These are phyloP conservation scores for Phlebopus sp. DNA, from an alignment of 1,284 basidiomycete genomes.

Conservation along the genomic window DNA sequence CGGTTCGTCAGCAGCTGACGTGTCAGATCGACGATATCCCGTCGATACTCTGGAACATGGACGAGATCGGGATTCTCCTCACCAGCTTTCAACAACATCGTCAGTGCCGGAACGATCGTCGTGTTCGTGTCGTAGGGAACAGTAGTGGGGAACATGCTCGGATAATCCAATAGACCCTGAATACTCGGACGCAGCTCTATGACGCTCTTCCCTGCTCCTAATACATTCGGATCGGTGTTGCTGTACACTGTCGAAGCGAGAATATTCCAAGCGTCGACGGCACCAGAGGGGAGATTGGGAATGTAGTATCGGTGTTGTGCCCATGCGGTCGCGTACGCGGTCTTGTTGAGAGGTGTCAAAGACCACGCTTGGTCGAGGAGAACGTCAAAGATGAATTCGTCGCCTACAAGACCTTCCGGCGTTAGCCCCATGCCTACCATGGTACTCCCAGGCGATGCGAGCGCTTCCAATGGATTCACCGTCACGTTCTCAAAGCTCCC, in stretches of 20 bases:
- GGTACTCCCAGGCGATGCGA: conserved; percentile 26
- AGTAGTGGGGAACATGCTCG: conserved; percentile 32
- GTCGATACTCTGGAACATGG: conserved; percentile 35
- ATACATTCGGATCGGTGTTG: conserved; percentile 32
- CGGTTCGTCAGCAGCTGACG: conserved; percentile 42
- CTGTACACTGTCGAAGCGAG: conserved; percentile 40
- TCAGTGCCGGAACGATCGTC: conserved; percentile 37
- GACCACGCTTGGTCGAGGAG: conserved; percentile 45
- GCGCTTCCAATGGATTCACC: conserved; percentile 32
- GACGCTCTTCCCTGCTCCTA: conserved; percentile 42
- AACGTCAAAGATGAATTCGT: conserved; percentile 44
- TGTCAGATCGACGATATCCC: conserved; percentile 41
- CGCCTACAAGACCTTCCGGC: conserved; percentile 43
- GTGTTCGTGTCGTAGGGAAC: conserved; percentile 40
- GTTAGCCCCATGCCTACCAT: conserved; percentile 43
- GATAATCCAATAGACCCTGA: conserved; percentile 34
- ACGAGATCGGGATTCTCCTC: conserved; percentile 19
- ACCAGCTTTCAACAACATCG: conserved; percentile 33
- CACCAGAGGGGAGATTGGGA: conserved; percentile 24
- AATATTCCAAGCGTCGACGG: conserved; percentile 36
- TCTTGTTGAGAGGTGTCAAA: conserved; percentile 30
- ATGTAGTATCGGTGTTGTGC: conserved; percentile 37
- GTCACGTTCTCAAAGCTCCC: conserved; percentile 39
- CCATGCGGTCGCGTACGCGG: conserved; percentile 34
- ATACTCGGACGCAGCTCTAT: conserved; percentile 36